Evolutionary conservation across 1,284 basidiomycete species (phyloP).

Genomic region (Trametes polyzona): DNA sequence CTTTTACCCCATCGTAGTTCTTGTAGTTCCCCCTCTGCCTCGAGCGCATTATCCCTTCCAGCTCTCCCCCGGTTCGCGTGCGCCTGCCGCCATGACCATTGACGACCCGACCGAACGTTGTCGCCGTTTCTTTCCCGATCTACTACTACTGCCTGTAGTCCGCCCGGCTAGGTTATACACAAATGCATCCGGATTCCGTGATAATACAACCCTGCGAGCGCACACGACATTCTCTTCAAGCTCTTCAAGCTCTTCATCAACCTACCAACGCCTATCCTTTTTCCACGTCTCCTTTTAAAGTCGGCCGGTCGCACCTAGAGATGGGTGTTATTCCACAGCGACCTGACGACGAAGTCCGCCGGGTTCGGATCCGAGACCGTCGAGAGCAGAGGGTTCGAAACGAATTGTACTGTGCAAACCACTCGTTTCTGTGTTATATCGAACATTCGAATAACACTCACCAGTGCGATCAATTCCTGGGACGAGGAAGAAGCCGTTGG

Average conservation of each 20-base stretch:
- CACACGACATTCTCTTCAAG: too few species aligned
- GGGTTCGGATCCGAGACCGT: constrained; percentile 41
- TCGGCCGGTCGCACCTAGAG: too few species aligned
- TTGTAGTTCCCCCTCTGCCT: constrained; percentile 14
- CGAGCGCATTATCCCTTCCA: not conserved
- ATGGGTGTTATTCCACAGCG: constrained; percentile 64
- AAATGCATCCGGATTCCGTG: not conserved
- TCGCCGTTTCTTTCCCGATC: not conserved
- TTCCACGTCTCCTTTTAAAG: too few species aligned
- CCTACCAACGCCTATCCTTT: too few species aligned
- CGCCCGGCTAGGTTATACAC: not conserved
- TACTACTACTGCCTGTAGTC: not conserved
- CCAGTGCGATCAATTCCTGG: constrained; percentile 50
- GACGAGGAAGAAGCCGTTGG: constrained; percentile 57
- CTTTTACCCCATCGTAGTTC: constrained; percentile 2
- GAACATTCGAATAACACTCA: constrained; percentile 27
- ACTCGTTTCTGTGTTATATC: not conserved
- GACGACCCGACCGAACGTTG: constrained; percentile 7
- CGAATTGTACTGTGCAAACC: constrained; percentile 46
- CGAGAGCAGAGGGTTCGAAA: constrained; percentile 45
- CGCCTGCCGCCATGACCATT: constrained; percentile 7
- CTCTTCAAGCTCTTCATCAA: too few species aligned
- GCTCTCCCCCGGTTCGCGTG: not conserved
- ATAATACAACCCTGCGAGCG: not conserved
- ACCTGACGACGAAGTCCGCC: constrained; percentile 54